Evolutionary conservation across 495 filamentous ascomycete species (phyloP).

Genomic region (Rhypophila decipiens): DNA sequence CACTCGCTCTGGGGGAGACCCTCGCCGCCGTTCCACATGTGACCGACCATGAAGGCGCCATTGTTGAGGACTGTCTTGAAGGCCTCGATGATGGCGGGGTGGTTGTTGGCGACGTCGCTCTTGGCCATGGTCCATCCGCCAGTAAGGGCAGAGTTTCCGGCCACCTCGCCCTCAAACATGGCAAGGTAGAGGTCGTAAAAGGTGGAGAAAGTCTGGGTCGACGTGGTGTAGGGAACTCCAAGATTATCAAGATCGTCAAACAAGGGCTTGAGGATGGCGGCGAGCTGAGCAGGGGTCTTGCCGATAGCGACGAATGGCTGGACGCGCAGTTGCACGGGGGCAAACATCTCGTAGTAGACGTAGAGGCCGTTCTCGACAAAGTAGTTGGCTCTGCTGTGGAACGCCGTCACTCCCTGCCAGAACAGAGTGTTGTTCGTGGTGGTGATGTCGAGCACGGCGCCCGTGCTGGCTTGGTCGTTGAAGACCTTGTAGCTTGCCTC

Average conservation of each 20-base stretch:
- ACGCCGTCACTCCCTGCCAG: constrained; percentile 38
- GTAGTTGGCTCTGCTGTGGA: constrained; percentile 38
- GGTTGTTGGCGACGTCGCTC: constrained; percentile 35
- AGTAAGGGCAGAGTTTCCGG: constrained; percentile 36
- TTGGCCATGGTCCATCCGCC: constrained; percentile 41
- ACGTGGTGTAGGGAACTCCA: constrained; percentile 28
- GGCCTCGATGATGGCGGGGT: constrained; percentile 32
- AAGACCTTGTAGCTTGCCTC: constrained; percentile 46
- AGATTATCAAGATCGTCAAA: constrained; percentile 35
- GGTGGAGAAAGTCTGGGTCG: constrained; percentile 28
- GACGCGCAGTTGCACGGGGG: constrained; percentile 23
- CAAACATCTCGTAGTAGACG: constrained; percentile 40
- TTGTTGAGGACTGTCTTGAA: constrained; percentile 30
- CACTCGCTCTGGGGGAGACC: constrained; percentile 24
- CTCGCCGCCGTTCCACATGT: constrained; percentile 43
- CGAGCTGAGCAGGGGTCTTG: constrained; percentile 34
- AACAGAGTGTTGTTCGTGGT: constrained; percentile 27
- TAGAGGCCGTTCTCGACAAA: constrained; percentile 39
- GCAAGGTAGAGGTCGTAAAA: constrained; percentile 43
- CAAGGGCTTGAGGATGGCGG: constrained; percentile 37
- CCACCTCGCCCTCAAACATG: constrained; percentile 40
- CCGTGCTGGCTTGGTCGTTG: constrained; percentile 32
- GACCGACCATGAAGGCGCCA: constrained; percentile 39
- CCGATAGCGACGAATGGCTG: constrained; percentile 40
- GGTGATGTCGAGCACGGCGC: constrained; percentile 37